Conservation (phyloP, 805 yeast genomes). For the Lipomyces chichibuensis region DNA sequence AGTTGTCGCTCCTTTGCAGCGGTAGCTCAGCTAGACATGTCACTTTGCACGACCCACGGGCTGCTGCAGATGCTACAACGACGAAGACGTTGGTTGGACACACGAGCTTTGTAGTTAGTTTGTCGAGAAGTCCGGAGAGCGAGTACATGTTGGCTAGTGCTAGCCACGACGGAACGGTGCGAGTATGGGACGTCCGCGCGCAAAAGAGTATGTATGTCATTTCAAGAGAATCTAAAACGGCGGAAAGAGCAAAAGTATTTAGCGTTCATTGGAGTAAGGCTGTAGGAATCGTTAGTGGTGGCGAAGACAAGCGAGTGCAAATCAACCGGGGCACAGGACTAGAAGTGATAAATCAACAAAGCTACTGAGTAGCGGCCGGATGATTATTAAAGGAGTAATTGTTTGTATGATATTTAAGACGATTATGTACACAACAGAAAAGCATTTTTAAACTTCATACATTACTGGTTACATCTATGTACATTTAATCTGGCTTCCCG, state of each 20-base stretch:
- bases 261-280: conserved; percentile 81
- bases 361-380: neutral
- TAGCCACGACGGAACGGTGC: conserved; percentile 94
- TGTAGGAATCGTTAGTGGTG: conserved; percentile 88
- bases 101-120: conserved; percentile 81
- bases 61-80: conserved; percentile 53
- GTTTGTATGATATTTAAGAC: neutral
- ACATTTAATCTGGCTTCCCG: neutral
- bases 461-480: neutral
- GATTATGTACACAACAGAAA: neutral
- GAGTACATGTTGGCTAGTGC: conserved; percentile 84
- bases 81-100: conserved; percentile 83
- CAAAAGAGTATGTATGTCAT: conserved; percentile 71
- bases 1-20: conserved; percentile 72
- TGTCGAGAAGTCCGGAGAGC: conserved; percentile 74
- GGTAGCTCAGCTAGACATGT: conserved; percentile 99
- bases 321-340: conserved; percentile 54
- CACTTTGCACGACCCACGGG: conserved; percentile 88
- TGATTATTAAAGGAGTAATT: neutral
- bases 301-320: conserved; percentile 90
- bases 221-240: conserved; percentile 57
- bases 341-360: conserved; percentile 20
- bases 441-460: neutral
- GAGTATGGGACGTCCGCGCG: conserved; percentile 94
- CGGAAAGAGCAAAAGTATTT: conserved; percentile 65